phyloP scores from a whole-genome alignment of 139 green algal genomes.

The Klebsormidium nitens region DNA sequence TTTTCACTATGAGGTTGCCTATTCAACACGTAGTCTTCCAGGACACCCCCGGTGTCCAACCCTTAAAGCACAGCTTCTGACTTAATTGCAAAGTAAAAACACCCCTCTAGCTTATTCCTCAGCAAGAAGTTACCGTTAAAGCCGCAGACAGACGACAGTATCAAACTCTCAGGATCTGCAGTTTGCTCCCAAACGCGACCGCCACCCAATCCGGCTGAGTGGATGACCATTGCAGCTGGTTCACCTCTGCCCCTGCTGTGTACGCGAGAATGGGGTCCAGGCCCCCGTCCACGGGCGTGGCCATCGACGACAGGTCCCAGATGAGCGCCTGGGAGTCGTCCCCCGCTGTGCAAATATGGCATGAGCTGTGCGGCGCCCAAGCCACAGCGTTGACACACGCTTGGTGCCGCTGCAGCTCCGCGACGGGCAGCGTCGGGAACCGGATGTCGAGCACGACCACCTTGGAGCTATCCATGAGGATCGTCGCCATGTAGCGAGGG shows the following conservation, averaged over 20 bases:
- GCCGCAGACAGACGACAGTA: no score
- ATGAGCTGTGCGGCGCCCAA: constrained; percentile 88
- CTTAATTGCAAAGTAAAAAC: no score
- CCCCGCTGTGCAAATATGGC: constrained; percentile 88
- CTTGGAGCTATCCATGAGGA: constrained; percentile 74
- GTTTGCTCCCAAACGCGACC: constrained; percentile 78
- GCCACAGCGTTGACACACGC: constrained; percentile 78
- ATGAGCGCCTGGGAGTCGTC: constrained; percentile 86
- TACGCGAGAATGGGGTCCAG: constrained; percentile 93
- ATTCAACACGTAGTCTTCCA: no score
- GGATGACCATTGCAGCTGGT: constrained; percentile 83
- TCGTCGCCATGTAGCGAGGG: constrained; percentile 89
- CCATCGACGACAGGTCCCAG: constrained; percentile 81
- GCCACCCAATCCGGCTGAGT: constrained; percentile 84
- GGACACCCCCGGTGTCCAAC: no score
- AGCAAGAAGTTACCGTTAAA: no score
- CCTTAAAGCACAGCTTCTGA: no score
- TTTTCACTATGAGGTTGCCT: no score
- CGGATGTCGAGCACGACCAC: constrained; percentile 86
- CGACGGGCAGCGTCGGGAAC: constrained; percentile 83
- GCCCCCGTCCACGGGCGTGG: constrained; percentile 46
- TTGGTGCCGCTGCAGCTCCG: constrained; percentile 64
- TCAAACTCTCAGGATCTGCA: constrained; percentile 90
- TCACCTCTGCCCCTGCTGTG: constrained; percentile 79
- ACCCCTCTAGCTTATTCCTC: no score